phyloP scores from a whole-genome alignment of 345 rosid species.

The Excoecaria agallocha region DNA sequence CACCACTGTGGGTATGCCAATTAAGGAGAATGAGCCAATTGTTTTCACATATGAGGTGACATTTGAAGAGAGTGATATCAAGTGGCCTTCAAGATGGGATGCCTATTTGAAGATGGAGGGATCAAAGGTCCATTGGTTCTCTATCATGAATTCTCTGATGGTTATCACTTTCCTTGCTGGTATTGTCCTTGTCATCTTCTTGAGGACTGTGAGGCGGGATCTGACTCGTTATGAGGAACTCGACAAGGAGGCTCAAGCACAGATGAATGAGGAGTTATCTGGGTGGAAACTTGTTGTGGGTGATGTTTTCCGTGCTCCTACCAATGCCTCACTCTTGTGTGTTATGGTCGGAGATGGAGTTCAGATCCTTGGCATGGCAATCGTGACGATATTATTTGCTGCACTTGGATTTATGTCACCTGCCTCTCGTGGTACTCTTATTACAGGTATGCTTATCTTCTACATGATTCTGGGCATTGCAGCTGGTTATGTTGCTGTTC shows the following conservation, averaged over 20 bases:
- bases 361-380: conserved; percentile 74
- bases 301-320: conserved; percentile 72
- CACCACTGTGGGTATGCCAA: conserved; percentile 55
- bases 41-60: conserved; percentile 71
- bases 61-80: conserved; percentile 70
- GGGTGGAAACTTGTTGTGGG: conserved; percentile 83
- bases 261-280: conserved; percentile 88
- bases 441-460: conserved; percentile 71
- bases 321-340: conserved; percentile 54
- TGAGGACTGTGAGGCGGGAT: conserved; percentile 86
- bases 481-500: conserved; percentile 69
- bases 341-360: conserved; percentile 73
- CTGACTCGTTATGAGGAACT: conserved; percentile 84
- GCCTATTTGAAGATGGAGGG: conserved; percentile 80
- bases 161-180: conserved; percentile 90
- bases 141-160: conserved; percentile 74
- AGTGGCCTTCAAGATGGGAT: conserved; percentile 97
- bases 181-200: conserved; percentile 77
- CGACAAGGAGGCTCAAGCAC: conserved; percentile 87
- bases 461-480: conserved; percentile 69
- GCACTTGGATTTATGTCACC: conserved; percentile 85
- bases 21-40: conserved; percentile 69
- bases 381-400: conserved; percentile 65
- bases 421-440: conserved; percentile 69
- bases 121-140: conserved; percentile 89